Evolutionary conservation across 2,329 filamentous ascomycete species (phyloP), one percentile per base, ranked within the genome.

Genomic region (Cercospora nicotianae): DNA sequence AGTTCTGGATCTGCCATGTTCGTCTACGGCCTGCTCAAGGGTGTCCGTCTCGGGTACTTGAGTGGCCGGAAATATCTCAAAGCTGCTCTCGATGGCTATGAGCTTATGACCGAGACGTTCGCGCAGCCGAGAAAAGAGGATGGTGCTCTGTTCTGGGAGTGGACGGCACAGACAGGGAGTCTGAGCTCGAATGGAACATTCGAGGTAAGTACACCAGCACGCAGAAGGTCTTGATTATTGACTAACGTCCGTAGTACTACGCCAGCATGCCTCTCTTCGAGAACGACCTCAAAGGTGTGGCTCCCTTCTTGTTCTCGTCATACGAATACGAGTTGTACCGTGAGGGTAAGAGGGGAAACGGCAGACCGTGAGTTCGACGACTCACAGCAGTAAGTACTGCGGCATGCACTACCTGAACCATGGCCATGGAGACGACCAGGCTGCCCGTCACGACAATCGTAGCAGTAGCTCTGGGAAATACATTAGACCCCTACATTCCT

Each of bases 1-100:
- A 85, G 83, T 48, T 87, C 84, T 58, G 85, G 81, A 16, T 83
- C 83, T 3, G 85, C 84, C 1, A 87, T 89, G 82, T 87, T 87
- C 72, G 79, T 82, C 0, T 86, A 84, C 64, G 82, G 83, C 0
- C 76, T 86, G 68, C 74, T 87, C 16, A 83, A 81, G 70, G 86
- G 82, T 0, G 75, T 79, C n/a, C 72, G 78, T 39, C 58, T 80
- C 4, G 83, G 82, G 0, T 76, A 80, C 42, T 67, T 80, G 45
- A 23, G 45, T 10, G 45, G 10, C 3, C 45, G 45, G 3, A 23
- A 45, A 64, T 68, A 68, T 18, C 53, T 57, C 12, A 58, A 73
- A 1, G 72, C 79, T 1, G 84, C 83, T 0, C 67, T 77, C 33
- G 83, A 81, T 73, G 67, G 60, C 9, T 86, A 84, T 73, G 74